phyloP scores from a whole-genome alignment of 2,329 filamentous ascomycete genomes.

The Anisogramma anomala region DNA sequence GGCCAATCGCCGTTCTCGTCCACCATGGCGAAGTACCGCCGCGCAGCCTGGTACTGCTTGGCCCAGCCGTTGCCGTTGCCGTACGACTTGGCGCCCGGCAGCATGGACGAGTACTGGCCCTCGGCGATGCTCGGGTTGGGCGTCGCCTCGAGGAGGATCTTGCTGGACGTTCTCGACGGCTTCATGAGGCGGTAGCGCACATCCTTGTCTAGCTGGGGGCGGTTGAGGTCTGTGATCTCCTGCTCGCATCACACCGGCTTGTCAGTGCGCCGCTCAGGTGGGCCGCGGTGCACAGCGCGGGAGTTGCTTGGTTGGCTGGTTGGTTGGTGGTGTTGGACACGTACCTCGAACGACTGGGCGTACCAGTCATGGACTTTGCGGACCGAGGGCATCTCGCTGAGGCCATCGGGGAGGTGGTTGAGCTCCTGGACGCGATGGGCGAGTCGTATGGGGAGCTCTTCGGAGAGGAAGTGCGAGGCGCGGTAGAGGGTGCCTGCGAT shows the following conservation, averaged over 20 bases:
- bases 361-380: constrained; percentile 96
- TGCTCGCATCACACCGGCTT: too few species aligned
- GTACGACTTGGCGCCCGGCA: constrained; percentile 32
- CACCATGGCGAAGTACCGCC: constrained; percentile 83
- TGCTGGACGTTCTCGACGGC: constrained; percentile 45
- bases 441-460: constrained; percentile 92
- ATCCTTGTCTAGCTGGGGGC: constrained; percentile 64
- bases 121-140: constrained; percentile 80
- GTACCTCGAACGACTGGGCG: constrained; percentile 95
- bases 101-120: constrained; percentile 62
- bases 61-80: constrained; percentile 29
- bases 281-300: too few species aligned
- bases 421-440: constrained; percentile 95
- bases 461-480: constrained; percentile 94
- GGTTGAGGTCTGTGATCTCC: constrained; percentile 84
- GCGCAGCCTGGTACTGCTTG: constrained; percentile 40
- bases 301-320: too few species aligned
- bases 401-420: constrained; percentile 79
- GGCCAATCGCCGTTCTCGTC: constrained; percentile 88
- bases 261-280: too few species aligned
- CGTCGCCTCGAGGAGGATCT: constrained; percentile 69
- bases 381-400: constrained; percentile 97
- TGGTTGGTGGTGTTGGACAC: too few species aligned
- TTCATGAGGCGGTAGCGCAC: constrained; percentile 68
- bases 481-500: constrained; percentile 78